Evolutionary conservation across 2,329 filamentous ascomycete genomes (phyloP).

Genomic region (Penicillium palitans): DNA sequence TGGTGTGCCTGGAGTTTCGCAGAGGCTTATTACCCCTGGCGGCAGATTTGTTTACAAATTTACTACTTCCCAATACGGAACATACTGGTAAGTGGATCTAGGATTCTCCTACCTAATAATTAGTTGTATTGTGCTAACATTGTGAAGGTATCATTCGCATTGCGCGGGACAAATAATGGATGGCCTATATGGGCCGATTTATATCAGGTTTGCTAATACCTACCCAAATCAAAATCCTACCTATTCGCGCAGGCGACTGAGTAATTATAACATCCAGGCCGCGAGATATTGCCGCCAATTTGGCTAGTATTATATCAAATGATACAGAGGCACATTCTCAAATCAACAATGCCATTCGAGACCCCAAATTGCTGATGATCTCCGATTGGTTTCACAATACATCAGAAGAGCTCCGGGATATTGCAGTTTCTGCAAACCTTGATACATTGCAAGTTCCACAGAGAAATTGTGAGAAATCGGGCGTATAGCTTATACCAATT

Average conservation of each 20-base stretch:
- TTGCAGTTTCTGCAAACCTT: conserved; percentile 18
- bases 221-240: conserved; percentile 25
- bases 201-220: conserved; percentile 38
- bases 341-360: conserved; percentile 26
- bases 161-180: conserved; percentile 56
- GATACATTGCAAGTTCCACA: neutral
- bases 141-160: conserved; percentile 56
- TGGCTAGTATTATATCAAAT: neutral
- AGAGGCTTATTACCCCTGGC: conserved; percentile 52
- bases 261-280: neutral
- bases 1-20: conserved; percentile 57
- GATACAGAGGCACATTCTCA: conserved; percentile 51
- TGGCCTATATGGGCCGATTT: conserved; percentile 56
- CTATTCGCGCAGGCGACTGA: neutral
- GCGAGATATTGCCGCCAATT: neutral
- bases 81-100: conserved; percentile 42
- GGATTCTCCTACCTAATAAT: neutral
- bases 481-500: conserved; percentile 36
- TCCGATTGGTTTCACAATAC: conserved; percentile 58
- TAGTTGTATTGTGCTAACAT: neutral
- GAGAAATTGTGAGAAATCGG: neutral
- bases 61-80: conserved; percentile 55
- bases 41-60: conserved; percentile 53
- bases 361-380: conserved; percentile 49
- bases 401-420: conserved; percentile 42